phyloP scores from a whole-genome alignment of 139 green algal species.

The Microglena sp. region DNA sequence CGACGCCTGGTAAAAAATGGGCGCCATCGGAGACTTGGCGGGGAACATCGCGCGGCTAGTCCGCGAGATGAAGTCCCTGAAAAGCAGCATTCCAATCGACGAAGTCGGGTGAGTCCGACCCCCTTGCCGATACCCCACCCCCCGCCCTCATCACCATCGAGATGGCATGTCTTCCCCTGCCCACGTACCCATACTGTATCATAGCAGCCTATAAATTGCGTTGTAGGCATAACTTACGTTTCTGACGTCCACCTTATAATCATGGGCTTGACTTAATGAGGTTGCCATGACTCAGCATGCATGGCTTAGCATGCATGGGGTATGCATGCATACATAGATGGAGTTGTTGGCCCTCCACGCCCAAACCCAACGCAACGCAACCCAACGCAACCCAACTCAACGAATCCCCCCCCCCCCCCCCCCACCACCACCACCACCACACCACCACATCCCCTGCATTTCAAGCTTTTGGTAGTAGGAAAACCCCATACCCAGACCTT shows the following conservation, averaged over 20 bases:
- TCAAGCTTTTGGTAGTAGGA: too few relatives aligned
- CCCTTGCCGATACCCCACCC: constrained; percentile 2
- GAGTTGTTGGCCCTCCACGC: background rate
- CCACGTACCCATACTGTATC: too few relatives aligned
- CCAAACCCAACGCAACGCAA: background rate
- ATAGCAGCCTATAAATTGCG: too few relatives aligned
- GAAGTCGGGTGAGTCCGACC: constrained; percentile 49
- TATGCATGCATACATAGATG: background rate
- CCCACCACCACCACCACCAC: too few relatives aligned
- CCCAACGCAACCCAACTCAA: background rate
- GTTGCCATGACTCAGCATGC: too few relatives aligned
- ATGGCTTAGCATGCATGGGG: background rate
- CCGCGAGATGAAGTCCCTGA: constrained; percentile 37
- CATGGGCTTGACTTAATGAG: too few relatives aligned
- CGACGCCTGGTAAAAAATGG: background rate
- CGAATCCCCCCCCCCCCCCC: background rate
- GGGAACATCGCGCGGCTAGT: constrained; percentile 42
- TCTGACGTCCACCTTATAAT: too few relatives aligned
- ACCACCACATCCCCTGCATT: too few relatives aligned
- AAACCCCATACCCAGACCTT: too few relatives aligned
- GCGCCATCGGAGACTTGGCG: constrained; percentile 38
- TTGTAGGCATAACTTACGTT: too few relatives aligned
- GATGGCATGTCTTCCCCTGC: background rate
- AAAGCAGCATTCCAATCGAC: constrained; percentile 37
- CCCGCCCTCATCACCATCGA: background rate